Conservation (phyloP, 305 asterid species). For the Fraxinus platypoda region DNA sequence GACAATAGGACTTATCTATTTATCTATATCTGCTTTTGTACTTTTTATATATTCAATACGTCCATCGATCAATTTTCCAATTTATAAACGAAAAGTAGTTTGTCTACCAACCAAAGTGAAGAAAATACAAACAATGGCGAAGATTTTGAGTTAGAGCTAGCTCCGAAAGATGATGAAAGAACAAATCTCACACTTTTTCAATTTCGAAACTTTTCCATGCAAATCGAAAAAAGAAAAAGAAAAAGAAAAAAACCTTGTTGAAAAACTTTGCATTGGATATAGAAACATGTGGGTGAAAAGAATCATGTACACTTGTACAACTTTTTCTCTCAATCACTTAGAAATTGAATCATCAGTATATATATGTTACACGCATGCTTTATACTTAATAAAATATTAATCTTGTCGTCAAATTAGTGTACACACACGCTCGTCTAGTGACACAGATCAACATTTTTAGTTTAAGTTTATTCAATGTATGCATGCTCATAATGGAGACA, state of each 20-base stretch:
- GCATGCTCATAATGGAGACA: neutral
- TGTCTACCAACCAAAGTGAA: neutral
- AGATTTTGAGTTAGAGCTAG: neutral
- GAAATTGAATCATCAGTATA: neutral
- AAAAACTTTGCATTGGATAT: neutral
- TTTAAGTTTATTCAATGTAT: neutral
- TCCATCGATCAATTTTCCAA: neutral
- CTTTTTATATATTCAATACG: neutral
- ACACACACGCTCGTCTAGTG: neutral
- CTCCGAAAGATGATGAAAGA: neutral
- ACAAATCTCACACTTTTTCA: neutral
- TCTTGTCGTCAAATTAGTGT: neutral
- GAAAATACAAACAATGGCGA: neutral
- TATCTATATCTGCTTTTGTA: neutral
- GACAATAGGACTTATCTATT: neutral
- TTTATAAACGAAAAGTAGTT: neutral
- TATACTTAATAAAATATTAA: neutral
- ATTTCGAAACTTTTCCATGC: neutral
- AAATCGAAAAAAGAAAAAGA: neutral
- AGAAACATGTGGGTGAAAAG: neutral
- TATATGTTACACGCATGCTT: neutral
- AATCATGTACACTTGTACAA: neutral
- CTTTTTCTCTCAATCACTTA: neutral
- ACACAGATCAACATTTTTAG: neutral
- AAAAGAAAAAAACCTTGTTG: too few species aligned